Evolutionary conservation across 768 basidiomycete genomes (phyloP), one percentile per base, ranked within the genome.

Genomic region (Mycena rosella): DNA sequence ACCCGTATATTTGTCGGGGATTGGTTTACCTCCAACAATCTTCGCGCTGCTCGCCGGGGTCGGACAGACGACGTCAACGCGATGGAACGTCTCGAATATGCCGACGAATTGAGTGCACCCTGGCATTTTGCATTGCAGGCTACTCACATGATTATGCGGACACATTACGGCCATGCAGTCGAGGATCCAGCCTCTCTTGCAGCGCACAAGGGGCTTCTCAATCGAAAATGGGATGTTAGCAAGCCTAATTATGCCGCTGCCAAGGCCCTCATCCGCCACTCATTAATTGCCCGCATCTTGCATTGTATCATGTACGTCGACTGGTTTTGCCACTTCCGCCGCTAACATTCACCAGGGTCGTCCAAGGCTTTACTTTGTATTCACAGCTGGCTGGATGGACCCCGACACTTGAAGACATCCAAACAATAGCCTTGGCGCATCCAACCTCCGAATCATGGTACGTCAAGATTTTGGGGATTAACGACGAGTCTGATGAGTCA

Each of bases 161-260:
- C 53, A 26, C 73, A 74, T 47, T 67, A 59, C 30, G 68, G 73
- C 14, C 29, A 74, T 56, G 42, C 53, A 10, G 52, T 60, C 22
- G 24, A 24, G 8, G 68, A 74, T 42, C 73, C 71, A 9, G 57
- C 47, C 10, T 72, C 71, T 1, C 60, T 74, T 20, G 48, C 65
- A 6, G 45, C 47, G 27, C 72, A 72, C 45, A 74, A 74, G 58
- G 68, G 60, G 6, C 64, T 70, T 20, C 51, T 74, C 24, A 38
- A 71, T n/a, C n/a, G n/a, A n/a, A n/a, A n/a, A n/a, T n/a, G n/a
- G n/a, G n/a, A n/a, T n/a, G n/a, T n/a, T n/a, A 68, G 64, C 4
- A 72, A 70, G 42, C 65, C 65, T 1, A 73, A 74, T 38, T 74
- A 74, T 42, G 68, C 73, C 2, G 72, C 64, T 22, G 72, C 66